These are phyloP conservation scores for Suillus weaverae DNA, from an alignment of 768 basidiomycete species.

Conservation along the genomic window DNA sequence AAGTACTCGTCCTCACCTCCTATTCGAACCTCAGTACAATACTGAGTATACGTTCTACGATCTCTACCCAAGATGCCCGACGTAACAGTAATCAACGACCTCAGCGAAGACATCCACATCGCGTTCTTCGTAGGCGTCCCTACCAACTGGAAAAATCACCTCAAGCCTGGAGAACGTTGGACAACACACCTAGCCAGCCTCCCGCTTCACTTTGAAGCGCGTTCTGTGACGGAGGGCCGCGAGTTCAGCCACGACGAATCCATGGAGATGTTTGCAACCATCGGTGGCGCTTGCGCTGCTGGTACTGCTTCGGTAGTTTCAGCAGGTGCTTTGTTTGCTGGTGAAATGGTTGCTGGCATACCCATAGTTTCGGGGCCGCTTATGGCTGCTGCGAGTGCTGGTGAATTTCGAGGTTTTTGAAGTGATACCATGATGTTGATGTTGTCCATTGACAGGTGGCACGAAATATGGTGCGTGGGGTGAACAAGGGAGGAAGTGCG, in stretches of 20 bases:
- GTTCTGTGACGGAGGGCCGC: conserved; percentile 14
- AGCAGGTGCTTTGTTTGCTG: not conserved
- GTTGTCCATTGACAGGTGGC: not conserved
- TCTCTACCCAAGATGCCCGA: conserved; percentile 15
- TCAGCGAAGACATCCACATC: conserved; percentile 20
- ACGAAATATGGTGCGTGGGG: not conserved
- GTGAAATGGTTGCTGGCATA: not conserved
- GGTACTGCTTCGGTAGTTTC: conserved; percentile 13
- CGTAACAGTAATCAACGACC: conserved; percentile 20
- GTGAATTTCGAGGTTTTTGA: not conserved
- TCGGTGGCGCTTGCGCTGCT: not conserved
- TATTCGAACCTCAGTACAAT: not conserved
- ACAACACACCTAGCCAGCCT: conserved; percentile 8
- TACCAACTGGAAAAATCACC: conserved; percentile 18
- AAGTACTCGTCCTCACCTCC: not conserved
- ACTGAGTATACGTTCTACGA: not conserved
- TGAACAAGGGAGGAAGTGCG: not conserved
- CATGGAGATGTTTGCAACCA: conserved; percentile 19
- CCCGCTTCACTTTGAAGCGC: conserved; percentile 16
- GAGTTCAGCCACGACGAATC: conserved; percentile 19
- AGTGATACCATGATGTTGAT: not conserved
- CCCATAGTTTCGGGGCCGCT: not conserved
- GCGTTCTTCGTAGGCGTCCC: conserved; percentile 21
- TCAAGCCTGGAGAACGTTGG: conserved; percentile 20
- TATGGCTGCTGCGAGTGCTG: not conserved